Evolutionary conservation across 2,329 filamentous ascomycete species (phyloP), one percentile per base, ranked within the genome.

Genomic region (Tricladium varicosporioides): DNA sequence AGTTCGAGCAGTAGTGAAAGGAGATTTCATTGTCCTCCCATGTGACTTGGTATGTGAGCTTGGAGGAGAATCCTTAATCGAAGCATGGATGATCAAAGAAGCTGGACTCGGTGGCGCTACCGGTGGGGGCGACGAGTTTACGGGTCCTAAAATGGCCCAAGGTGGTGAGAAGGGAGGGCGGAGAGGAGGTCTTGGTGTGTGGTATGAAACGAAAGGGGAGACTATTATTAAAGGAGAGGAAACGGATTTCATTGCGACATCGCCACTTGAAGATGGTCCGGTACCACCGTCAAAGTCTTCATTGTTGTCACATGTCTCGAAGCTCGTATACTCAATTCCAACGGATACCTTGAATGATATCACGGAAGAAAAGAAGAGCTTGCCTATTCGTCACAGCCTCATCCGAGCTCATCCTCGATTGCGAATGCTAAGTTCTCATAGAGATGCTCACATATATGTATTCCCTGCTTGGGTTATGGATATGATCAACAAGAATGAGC

Each of bases 1-100:
- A 70, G 85, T 97, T 46, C 86, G 88, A 69, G 78, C 80, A n/a
- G 80, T 85, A 7, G 84, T 99, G 65, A 91, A 84, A 53, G 85
- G 86, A 11, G 91, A 99, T 73, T 97, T 99, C 69, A 77, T 97
- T 22, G 84, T 97, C 2, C 78, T 99, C 3, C 93, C 94, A 0
- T 99, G 94, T 73, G 94, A 99, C 71, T 78, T 99, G 5, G 86
- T 99, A 42, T 97, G 92, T 71, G 92, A 96, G 69, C 77, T 97
- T 14, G 87, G 89, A 2, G 92, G 92, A 11, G 88, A 92, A 65
- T 84, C 87, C 60, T 79, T 97, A 18, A 75, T 96, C 2, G 91
- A 97, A 72, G 85, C 92, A 59, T 99, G 94, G 92, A 92, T 97
- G 88, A 84, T 92, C 31, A 85, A 89, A 65, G 84, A 91, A 50